Evolutionary conservation across 2,329 filamentous ascomycete genomes (phyloP), one percentile per base, ranked within the genome.

Genomic region (Alternaria ethzedia): DNA sequence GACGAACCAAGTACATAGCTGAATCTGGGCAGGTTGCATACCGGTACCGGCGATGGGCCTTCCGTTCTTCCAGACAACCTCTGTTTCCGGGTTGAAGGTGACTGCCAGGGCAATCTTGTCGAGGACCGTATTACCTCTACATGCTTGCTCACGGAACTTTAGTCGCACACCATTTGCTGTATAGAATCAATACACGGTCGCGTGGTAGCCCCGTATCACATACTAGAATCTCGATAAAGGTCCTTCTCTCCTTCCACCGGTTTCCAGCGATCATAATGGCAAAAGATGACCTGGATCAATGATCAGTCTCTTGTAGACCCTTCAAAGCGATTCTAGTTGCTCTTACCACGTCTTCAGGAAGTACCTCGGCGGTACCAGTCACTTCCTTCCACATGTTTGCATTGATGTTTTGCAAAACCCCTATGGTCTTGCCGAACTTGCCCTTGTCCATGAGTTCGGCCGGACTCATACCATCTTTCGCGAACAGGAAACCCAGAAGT

Each of bases 1-100:
- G 11, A 68, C 54, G 45, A 68, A 68, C 63, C 66, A 68, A 11
- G 56, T 57, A 43, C 63, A 68, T 21, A 68, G 20, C 21, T 68
- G 66, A 9, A 68, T 68, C 23, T 66, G 63, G 2, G 66, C 62
- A 13, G 59, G 47, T 30, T 50, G 26, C 26, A 28, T 12, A 28
- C 26, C 26, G 13, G 25, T 28, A 21, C 43, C 15, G 36, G 21
- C 26, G 26, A 28, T 28, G 26, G 26, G 26, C 26, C 11, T 28
- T 28, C 26, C 26, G 26, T 28, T 28, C 26, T 28, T 28, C 26
- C 26, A 28, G 26, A 28, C 26, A 28, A 28, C 26, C 13, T 56
- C 54, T 9, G 32, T 15, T 25, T n/a, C 26, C 6, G 51, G 44
- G 41, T 64, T 61, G 11, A 23, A 9, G 9, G 62, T 61, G 8